Evolutionary conservation across 2,329 filamentous ascomycete genomes (phyloP).

Genomic region (Penicillium verrucosum): DNA sequence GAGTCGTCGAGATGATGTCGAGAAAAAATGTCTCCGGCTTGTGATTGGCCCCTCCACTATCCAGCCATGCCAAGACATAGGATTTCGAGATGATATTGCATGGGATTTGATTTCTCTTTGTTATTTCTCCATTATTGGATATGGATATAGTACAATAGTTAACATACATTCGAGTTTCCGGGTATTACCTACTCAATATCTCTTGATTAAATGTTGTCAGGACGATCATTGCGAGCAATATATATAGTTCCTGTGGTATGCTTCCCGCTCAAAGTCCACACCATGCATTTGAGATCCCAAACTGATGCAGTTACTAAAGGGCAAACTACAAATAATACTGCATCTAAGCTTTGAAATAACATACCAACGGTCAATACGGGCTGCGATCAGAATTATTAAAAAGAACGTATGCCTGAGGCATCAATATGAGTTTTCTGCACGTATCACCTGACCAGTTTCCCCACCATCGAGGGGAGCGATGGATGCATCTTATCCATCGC

Average conservation of each 20-base stretch:
- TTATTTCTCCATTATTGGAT: background rate
- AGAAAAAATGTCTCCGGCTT: slow-evolving; percentile 23
- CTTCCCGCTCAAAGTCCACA: background rate
- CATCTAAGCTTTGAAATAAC: rapidly evolving
- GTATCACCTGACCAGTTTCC: slow-evolving; percentile 31
- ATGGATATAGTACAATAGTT: rapidly evolving
- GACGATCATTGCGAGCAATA: background rate
- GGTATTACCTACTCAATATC: background rate
- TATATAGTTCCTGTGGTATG: background rate
- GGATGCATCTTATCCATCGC: slow-evolving; percentile 23
- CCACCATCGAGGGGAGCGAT: slow-evolving; percentile 26
- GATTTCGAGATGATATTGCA: background rate
- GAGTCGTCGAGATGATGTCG: slow-evolving; percentile 14
- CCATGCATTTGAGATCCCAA: background rate
- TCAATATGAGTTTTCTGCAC: slow-evolving; percentile 19
- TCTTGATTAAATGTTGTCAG: background rate
- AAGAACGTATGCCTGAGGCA: slow-evolving; percentile 22
- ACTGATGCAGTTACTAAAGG: background rate
- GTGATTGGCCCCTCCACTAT: slow-evolving; percentile 25
- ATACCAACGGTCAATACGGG: background rate
- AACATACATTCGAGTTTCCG: rapidly evolving
- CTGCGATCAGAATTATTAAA: slow-evolving; percentile 1
- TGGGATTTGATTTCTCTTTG: background rate
- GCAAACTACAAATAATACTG: background rate
- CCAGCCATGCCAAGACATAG: slow-evolving; percentile 23